Base-by-base conservation (phyloP, 352 stramenopile species). In the Phytophthora fragariae region DNA sequence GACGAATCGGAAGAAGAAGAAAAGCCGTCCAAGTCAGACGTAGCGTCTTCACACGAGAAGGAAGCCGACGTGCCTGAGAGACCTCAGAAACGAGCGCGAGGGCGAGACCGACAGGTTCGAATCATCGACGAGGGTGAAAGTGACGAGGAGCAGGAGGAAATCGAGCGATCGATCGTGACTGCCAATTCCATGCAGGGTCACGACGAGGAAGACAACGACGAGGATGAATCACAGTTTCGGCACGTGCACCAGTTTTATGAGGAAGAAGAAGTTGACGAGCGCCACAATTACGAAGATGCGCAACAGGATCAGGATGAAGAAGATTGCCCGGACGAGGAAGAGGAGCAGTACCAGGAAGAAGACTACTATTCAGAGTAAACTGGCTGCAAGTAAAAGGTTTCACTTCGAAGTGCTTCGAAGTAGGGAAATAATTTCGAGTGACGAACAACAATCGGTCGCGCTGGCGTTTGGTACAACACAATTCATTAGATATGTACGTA, bases 111-210 rank as follows among this genome's bases (percentile, higher is more conserved):
- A 35, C 70, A 71, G 5, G 64, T 68, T 58, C 75, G 50, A 61
- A 44, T 72, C 9, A 73, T 85, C 15, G 68, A 80, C 31, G 75
- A 86, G 3, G 80, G 56, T 17, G 79, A 86, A 17, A 75, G 82
- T 37, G 77, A 85, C 4, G 71, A 84, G 10, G 76, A 73, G 21
- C 55, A 72, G 14, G 71, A 83, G 27, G 52, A 79, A 19, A 56
- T 72, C 27, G 73, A 78, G 52, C 72, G 57, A 3, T 70, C 54
- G 1, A 68, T 76, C 29, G 17, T 52, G 46, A 37, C 24, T 29
- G 52, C 58, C 5, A 61, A 56, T 27, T 55, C 24, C 2, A 24
- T 31, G 7, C 54, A 37, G 49, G 29, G 17, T n/a, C 60, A 62
- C 17, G 65, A 73, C 8, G 53, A 67, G 3, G 62, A 70, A 35